These are phyloP conservation scores for Rhododendron mucronatum DNA, from an alignment of 148 eudicot species.

Conservation along the genomic window DNA sequence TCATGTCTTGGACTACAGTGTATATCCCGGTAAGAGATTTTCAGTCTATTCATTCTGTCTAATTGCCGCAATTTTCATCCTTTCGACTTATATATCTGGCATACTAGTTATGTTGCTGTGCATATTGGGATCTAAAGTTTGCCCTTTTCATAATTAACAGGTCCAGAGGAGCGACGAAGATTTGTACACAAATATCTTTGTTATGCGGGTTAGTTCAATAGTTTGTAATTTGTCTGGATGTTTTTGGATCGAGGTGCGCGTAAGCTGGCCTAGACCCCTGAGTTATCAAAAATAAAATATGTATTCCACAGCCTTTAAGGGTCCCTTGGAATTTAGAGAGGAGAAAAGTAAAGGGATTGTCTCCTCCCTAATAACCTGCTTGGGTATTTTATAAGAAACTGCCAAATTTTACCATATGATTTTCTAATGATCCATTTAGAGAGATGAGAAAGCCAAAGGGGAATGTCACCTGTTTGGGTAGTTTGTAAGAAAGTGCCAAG, in stretches of 20 bases:
- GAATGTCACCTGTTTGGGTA: neutral
- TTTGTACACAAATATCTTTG: conserved; percentile 53
- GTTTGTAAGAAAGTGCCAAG: neutral
- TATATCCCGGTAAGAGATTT: conserved; percentile 59
- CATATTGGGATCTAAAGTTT: neutral
- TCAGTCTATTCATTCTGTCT: neutral
- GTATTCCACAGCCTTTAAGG: neutral
- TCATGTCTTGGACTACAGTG: conserved; percentile 68
- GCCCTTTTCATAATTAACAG: conserved; percentile 29
- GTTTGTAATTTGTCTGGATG: neutral
- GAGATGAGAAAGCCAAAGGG: neutral
- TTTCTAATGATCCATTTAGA: neutral
- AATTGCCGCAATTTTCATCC: neutral
- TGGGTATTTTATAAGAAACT: neutral
- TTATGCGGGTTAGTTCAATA: conserved; percentile 43
- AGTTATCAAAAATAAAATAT: too few species aligned
- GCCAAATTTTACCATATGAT: neutral
- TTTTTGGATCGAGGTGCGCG: too few species aligned
- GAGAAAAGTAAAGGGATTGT: neutral
- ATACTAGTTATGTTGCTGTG: neutral
- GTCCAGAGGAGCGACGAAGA: conserved; percentile 56
- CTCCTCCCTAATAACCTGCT: neutral
- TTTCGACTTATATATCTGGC: neutral
- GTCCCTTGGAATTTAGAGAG: neutral
- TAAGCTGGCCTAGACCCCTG: too few species aligned